A percentile compares a stretch with the other conserved stretches of the same genome.
These are phyloP conservation scores for Saccharomyces kudriavzevii DNA, from an alignment of 805 yeast genomes.

Conservation along the genomic window DNA sequence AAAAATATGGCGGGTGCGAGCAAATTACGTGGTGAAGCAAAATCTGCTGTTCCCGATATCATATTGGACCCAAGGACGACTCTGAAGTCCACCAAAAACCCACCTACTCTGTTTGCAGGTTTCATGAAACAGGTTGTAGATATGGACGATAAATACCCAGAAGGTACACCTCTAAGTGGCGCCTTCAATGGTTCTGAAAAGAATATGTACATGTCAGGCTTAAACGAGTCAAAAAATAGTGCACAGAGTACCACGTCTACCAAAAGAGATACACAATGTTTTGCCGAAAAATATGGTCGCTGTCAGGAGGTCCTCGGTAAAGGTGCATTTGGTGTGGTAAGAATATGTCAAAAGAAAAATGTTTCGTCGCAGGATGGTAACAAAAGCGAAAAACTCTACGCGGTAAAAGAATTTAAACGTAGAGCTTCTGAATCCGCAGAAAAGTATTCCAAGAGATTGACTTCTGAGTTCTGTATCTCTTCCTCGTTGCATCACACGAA, in stretches of 20 bases:
- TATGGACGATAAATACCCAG: constrained; percentile 31
- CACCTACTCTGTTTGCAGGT: constrained; percentile 67
- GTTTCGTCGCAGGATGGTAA: constrained; percentile 9
- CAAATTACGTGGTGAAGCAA: constrained; percentile 60
- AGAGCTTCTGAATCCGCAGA: constrained; percentile 54
- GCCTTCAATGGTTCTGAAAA: constrained; percentile 24
- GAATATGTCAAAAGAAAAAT: constrained; percentile 70
- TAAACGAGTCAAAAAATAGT: neutral
- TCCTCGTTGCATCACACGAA: constrained; percentile 70
- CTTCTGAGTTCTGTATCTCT: constrained; percentile 76
- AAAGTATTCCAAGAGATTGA: constrained; percentile 62
- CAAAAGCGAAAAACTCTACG: constrained; percentile 50
- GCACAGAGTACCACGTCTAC: neutral
- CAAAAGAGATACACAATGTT: constrained; percentile 42
- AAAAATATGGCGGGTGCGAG: constrained; percentile 71
- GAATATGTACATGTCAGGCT: constrained; percentile 7
- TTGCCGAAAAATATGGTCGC: constrained; percentile 83
- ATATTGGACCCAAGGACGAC: constrained; percentile 29
- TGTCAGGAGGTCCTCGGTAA: constrained; percentile 93
- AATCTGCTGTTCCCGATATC: constrained; percentile 64
- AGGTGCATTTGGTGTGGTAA: constrained; percentile 90
- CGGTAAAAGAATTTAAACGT: constrained; percentile 79
- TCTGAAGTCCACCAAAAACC: constrained; percentile 29
- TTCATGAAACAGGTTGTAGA: constrained; percentile 50
- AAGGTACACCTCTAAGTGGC: constrained; percentile 30